Conservation (phyloP, 2,329 filamentous ascomycete species). For the Colletotrichum cereale region DNA sequence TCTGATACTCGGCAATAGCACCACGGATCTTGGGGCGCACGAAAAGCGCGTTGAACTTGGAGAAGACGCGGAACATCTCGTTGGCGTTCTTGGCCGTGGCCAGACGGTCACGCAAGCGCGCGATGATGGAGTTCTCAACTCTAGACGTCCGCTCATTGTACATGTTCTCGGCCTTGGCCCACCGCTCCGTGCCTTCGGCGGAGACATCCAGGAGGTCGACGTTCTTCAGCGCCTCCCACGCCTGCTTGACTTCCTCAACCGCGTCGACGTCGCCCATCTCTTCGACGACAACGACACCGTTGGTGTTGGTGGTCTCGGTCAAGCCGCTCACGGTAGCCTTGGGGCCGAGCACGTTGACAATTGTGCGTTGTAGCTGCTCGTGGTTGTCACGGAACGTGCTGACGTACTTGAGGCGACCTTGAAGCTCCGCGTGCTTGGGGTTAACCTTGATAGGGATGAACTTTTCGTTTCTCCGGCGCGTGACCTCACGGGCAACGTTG, state of each 20-base stretch:
- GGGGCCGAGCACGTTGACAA: conserved; percentile 94
- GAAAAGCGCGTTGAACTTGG: conserved; percentile 99
- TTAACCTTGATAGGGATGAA: conserved; percentile 98
- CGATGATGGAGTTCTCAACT: conserved; percentile 99
- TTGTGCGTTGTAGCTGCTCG: conserved; percentile 96
- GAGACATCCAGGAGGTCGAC: conserved; percentile 96
- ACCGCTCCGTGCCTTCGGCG: conserved; percentile 87
- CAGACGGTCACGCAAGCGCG: conserved; percentile 88
- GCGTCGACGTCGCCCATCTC: conserved; percentile 98
- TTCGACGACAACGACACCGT: conserved; percentile 81
- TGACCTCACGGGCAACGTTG: conserved; percentile 95
- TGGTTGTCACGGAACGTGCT: conserved; percentile 96
- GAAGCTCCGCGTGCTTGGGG: conserved; percentile 87
- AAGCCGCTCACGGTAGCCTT: conserved; percentile 69
- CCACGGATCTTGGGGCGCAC: conserved; percentile 99
- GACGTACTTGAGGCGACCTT: conserved; percentile 93
- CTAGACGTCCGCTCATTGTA: conserved; percentile 98
- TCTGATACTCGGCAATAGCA: conserved; percentile 97
- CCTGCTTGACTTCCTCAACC: conserved; percentile 94
- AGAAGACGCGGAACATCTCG: conserved; percentile 99
- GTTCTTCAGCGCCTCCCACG: conserved; percentile 93
- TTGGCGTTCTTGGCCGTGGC: conserved; percentile 97
- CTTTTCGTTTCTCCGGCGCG: conserved; percentile 92
- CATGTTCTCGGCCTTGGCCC: conserved; percentile 92
- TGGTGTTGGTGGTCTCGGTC: conserved; percentile 63